phyloP scores from a whole-genome alignment of 2,329 filamentous ascomycete genomes.

The Colletotrichum higginsianum region DNA sequence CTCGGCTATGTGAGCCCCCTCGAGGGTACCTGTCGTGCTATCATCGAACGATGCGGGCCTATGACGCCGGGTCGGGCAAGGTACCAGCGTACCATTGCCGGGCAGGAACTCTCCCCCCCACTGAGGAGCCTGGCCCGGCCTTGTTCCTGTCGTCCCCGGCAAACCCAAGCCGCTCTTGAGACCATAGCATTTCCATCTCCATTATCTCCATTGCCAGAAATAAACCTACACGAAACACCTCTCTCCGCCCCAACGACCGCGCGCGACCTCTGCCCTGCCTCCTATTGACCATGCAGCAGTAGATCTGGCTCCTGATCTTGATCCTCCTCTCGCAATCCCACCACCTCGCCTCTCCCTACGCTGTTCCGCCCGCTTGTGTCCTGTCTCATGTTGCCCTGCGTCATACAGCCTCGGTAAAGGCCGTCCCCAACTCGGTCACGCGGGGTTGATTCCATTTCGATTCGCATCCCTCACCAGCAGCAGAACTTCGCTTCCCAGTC shows the following conservation, averaged over 20 bases:
- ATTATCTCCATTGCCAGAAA: slow-evolving; percentile 39
- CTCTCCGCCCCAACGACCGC: slow-evolving; percentile 8
- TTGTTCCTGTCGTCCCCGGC: slow-evolving; percentile 38
- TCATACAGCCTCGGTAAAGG: slow-evolving; percentile 46
- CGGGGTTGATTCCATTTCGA: slow-evolving; percentile 43
- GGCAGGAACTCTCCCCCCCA: slow-evolving; percentile 30
- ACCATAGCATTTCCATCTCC: slow-evolving; percentile 12
- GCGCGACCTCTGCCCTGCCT: slow-evolving; percentile 27
- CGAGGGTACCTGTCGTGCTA: slow-evolving; percentile 35
- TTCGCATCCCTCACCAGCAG: slow-evolving; percentile 27
- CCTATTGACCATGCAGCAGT: slow-evolving; percentile 37
- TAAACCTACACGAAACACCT: slow-evolving; percentile 39
- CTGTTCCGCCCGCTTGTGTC: slow-evolving; percentile 19
- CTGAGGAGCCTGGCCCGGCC: slow-evolving; percentile 38
- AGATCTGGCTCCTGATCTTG: slow-evolving; percentile 10
- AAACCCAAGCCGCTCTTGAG: slow-evolving; percentile 22
- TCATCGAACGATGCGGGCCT: slow-evolving; percentile 34
- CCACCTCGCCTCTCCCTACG: slow-evolving; percentile 3
- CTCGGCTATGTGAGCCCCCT: slow-evolving; percentile 21
- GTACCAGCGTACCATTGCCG: slow-evolving; percentile 38
- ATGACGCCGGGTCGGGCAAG: slow-evolving; percentile 38
- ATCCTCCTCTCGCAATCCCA: slow-evolving; percentile 13
- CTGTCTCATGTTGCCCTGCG: slow-evolving; percentile 44
- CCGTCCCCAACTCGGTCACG: slow-evolving; percentile 38
- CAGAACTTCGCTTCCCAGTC: slow-evolving; percentile 43